These are phyloP conservation scores for Globisporangium splendens DNA, from an alignment of 352 stramenopile species.

Conservation along the genomic window DNA sequence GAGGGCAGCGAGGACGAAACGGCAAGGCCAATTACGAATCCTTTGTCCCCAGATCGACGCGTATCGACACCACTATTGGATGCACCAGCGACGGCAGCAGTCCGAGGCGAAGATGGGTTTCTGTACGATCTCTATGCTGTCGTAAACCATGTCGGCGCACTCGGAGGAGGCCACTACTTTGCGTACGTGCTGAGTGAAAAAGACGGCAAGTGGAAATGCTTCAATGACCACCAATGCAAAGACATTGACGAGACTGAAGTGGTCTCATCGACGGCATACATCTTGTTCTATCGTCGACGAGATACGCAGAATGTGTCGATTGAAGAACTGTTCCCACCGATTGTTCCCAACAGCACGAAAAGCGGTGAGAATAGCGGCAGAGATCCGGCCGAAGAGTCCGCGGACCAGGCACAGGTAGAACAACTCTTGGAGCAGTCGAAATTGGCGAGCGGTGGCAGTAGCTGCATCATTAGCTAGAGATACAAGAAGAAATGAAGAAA, in stretches of 20 bases:
- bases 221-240: slow-evolving; percentile 95
- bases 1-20: slow-evolving; percentile 1
- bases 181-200: slow-evolving; percentile 79
- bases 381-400: slow-evolving; percentile 21
- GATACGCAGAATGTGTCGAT: slow-evolving; percentile 65
- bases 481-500: background rate
- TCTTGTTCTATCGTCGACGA: slow-evolving; percentile 87
- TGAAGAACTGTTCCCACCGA: slow-evolving; percentile 74
- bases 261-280: slow-evolving; percentile 84
- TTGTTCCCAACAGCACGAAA: slow-evolving; percentile 24
- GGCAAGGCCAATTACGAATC: background rate
- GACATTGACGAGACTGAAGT: slow-evolving; percentile 87
- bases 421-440: slow-evolving; percentile 71
- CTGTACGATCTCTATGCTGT: slow-evolving; percentile 97
- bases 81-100: slow-evolving; percentile 51
- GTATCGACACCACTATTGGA: slow-evolving; percentile 36
- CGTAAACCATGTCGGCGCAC: slow-evolving; percentile 96
- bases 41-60: slow-evolving; percentile 4
- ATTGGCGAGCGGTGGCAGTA: slow-evolving; percentile 37
- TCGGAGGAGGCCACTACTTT: slow-evolving; percentile 96
- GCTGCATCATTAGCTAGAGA: slow-evolving; percentile 56
- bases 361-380: slow-evolving; percentile 21
- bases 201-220: slow-evolving; percentile 96
- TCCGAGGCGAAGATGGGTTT: slow-evolving; percentile 49
- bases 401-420: slow-evolving; percentile 62